These are phyloP conservation scores for Globisporangium acanthophoron DNA, from an alignment of 352 stramenopile genomes.

Conservation along the genomic window DNA sequence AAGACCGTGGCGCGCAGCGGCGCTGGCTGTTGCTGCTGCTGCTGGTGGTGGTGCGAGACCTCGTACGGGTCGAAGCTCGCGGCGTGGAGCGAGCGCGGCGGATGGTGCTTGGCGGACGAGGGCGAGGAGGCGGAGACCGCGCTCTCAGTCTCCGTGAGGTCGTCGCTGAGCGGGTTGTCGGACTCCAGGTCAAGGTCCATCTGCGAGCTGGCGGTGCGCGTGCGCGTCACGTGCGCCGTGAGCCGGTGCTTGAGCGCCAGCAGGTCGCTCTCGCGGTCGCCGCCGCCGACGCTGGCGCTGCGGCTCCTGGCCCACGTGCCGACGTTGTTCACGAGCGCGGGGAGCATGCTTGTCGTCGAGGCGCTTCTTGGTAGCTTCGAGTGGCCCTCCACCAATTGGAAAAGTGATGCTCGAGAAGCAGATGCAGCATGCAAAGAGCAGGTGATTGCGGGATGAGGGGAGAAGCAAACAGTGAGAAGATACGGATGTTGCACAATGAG, in stretches of 20 bases:
- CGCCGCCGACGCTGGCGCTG: constrained; percentile 3
- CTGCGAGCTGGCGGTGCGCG: constrained; percentile 40
- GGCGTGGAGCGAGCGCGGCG: constrained; percentile 6
- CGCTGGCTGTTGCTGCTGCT: constrained; percentile 1
- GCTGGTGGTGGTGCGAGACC: neutral
- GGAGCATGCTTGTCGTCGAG: constrained; percentile 7
- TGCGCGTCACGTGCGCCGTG: constrained; percentile 15
- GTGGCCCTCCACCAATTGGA: neutral
- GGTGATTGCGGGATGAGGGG: neutral
- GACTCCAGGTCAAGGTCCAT: constrained; percentile 20
- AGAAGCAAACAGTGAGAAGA: neutral
- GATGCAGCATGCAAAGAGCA: neutral
- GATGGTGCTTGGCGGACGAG: constrained; percentile 17
- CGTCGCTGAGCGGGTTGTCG: constrained; percentile 34
- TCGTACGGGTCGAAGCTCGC: constrained; percentile 17
- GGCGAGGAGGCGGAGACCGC: constrained; percentile 31
- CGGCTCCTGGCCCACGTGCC: neutral
- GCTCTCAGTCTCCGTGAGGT: constrained; percentile 59
- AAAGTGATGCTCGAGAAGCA: neutral
- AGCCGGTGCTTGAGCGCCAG: constrained; percentile 12
- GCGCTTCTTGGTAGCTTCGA: neutral
- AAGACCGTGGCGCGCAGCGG: constrained; percentile 32
- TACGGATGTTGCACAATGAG: neutral
- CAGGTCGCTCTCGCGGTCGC: constrained; percentile 7
- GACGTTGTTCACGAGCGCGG: constrained; percentile 17